Evolutionary conservation across 116 monocot species (phyloP).

Genomic region (Papilionanthe hybrid): DNA sequence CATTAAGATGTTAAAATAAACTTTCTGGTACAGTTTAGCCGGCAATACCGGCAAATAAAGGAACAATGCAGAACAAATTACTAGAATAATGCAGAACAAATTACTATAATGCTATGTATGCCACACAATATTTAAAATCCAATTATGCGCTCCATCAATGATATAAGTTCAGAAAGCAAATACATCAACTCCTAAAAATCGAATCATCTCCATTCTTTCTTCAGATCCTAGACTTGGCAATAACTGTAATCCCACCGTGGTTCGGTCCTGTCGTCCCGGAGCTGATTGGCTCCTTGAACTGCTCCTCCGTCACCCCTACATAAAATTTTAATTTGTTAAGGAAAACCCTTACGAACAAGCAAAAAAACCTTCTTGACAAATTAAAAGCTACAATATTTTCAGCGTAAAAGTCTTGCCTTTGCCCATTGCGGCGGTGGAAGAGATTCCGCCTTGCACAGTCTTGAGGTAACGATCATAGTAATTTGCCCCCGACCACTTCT

Average conservation of each 20-base stretch:
- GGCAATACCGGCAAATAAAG: too few species aligned
- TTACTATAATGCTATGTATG: too few species aligned
- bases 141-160: too few species aligned
- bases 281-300: slow-evolving; percentile 59
- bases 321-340: background rate
- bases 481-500: slow-evolving; percentile 57
- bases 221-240: slow-evolving; percentile 70
- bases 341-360: background rate
- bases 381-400: background rate
- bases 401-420: slow-evolving; percentile 40
- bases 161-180: background rate
- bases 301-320: slow-evolving; percentile 92
- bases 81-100: too few species aligned
- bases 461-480: slow-evolving; percentile 56
- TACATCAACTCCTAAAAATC: background rate
- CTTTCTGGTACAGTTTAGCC: too few species aligned
- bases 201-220: too few species aligned
- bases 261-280: slow-evolving; percentile 19
- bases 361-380: background rate
- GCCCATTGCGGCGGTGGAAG: slow-evolving; percentile 94
- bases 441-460: slow-evolving; percentile 95
- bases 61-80: too few species aligned
- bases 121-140: too few species aligned
- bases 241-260: slow-evolving; percentile 21
- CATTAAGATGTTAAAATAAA: too few species aligned